These are phyloP conservation scores for Leccinum ochraceum DNA, from an alignment of 768 basidiomycete genomes.

Conservation along the genomic window DNA sequence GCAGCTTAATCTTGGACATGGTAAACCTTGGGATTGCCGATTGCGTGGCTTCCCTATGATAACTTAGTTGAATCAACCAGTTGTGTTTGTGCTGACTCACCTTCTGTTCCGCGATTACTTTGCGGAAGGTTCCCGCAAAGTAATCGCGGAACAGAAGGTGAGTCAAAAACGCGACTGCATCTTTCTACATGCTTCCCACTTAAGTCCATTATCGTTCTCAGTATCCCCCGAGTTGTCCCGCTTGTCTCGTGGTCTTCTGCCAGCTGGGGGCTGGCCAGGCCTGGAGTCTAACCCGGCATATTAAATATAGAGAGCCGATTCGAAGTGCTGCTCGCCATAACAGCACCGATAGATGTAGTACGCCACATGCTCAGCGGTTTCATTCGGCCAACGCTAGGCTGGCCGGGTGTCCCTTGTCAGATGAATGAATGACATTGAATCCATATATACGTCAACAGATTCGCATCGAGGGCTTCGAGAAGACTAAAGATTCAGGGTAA, in stretches of 20 bases:
- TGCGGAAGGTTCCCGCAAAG: background rate
- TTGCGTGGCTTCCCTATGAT: too few relatives aligned
- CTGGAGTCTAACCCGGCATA: background rate
- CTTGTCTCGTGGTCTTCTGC: background rate
- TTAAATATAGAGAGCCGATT: conserved; percentile 55
- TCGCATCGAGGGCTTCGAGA: background rate
- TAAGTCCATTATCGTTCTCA: background rate
- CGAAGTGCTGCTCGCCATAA: conserved; percentile 62
- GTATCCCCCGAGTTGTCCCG: background rate
- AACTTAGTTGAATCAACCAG: background rate
- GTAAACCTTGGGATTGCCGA: too few relatives aligned
- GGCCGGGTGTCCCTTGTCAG: background rate
- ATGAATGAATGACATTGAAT: background rate
- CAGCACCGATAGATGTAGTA: conserved; percentile 40
- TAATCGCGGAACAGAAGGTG: too few relatives aligned
- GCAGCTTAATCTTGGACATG: too few relatives aligned
- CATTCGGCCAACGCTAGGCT: background rate
- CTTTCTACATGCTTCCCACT: background rate
- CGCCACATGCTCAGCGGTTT: background rate
- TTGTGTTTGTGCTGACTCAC: background rate
- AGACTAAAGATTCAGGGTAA: background rate
- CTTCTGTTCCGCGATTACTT: background rate
- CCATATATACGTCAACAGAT: background rate
- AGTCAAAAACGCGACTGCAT: background rate
- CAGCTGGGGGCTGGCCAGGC: background rate